These are phyloP conservation scores for Craspedostauros australis DNA, from an alignment of 108 stramenopile genomes.

Conservation along the genomic window DNA sequence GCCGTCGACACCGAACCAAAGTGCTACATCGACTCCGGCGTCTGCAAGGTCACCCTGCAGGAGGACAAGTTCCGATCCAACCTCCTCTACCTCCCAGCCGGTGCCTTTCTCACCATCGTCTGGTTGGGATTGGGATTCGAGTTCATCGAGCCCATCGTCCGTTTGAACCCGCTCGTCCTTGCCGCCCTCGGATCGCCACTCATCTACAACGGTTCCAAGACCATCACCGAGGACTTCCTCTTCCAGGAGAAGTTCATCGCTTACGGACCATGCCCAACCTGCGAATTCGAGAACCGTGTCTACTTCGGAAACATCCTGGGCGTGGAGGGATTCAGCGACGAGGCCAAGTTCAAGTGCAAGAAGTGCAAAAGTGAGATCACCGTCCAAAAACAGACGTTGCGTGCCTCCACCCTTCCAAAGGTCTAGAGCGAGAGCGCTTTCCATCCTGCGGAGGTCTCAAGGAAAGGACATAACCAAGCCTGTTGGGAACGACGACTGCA, in stretches of 20 bases:
- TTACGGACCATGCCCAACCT: constrained; percentile 91
- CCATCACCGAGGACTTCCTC: constrained; percentile 63
- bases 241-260: constrained; percentile 75
- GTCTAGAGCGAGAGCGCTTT: constrained; percentile 2
- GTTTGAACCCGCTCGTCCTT: constrained; percentile 77
- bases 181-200: constrained; percentile 64
- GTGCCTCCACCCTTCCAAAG: constrained; percentile 84
- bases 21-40: constrained; percentile 94
- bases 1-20: constrained; percentile 89
- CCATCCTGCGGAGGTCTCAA: too few relatives aligned
- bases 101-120: constrained; percentile 40
- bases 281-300: constrained; percentile 74
- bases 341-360: constrained; percentile 70
- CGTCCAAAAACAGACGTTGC: constrained; percentile 73
- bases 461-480: too few relatives aligned
- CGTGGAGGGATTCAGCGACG: constrained; percentile 79
- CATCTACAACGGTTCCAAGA: constrained; percentile 54
- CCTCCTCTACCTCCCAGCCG: constrained; percentile 85
- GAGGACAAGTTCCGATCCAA: constrained; percentile 83
- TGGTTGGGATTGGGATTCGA: constrained; percentile 76
- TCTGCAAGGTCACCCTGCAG: constrained; percentile 86
- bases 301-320: constrained; percentile 94
- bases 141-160: constrained; percentile 50
- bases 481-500: too few relatives aligned
- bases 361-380: constrained; percentile 83